Evolutionary conservation across 192 early-diverging fungal genomes (phyloP).

Genomic region (Entrophospora sp.): DNA sequence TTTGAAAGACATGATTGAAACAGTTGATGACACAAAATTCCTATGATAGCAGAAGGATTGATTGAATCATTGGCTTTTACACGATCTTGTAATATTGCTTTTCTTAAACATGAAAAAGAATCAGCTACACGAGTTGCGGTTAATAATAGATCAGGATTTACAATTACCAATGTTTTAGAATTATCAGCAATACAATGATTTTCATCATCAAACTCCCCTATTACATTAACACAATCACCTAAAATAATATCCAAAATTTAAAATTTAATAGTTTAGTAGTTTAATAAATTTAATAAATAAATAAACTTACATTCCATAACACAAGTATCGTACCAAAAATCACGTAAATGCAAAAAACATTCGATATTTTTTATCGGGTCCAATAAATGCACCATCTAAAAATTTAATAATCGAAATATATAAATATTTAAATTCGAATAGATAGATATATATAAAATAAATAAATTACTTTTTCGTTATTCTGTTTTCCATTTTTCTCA

Average conservation of each 20-base stretch:
- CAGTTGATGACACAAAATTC: constrained; percentile 75
- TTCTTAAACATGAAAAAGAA: constrained; percentile 66
- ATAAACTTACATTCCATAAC: too few species aligned
- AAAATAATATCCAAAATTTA: not conserved
- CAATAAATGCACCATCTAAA: too few species aligned
- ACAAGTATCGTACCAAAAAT: too few species aligned
- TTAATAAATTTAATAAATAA: too few species aligned
- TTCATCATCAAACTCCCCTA: constrained; percentile 24
- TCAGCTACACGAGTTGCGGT: constrained; percentile 69
- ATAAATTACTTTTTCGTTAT: too few species aligned
- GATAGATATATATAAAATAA: too few species aligned
- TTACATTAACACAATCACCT: constrained; percentile 64
- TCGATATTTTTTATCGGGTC: too few species aligned
- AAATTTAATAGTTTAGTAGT: not conserved
- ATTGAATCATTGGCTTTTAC: constrained; percentile 35
- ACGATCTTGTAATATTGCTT: constrained; percentile 65
- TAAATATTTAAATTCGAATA: too few species aligned
- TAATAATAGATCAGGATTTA: constrained; percentile 77
- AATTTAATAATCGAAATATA: too few species aligned
- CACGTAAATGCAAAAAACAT: too few species aligned
- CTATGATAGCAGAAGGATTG: constrained; percentile 54
- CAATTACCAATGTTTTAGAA: constrained; percentile 47
- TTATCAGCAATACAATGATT: constrained; percentile 49
- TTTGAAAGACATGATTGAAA: constrained; percentile 58
- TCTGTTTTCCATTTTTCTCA: too few species aligned